Percentiles rank a stretch among this genome's conserved stretches.
phyloP scores from a whole-genome alignment of 306 rosid genomes.

The Medicago truncatula region MtrunA17r5.0-ANR NC_053044.1:40427501-40428000 shows the following conservation, averaged over 20 bases:
- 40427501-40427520: constrained; percentile 65
- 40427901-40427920: background rate
- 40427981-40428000: too few relatives aligned
- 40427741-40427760: background rate
- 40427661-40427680: constrained; percentile 48
- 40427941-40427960: background rate
- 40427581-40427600: constrained; percentile 40
- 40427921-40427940: too few relatives aligned
- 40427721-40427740: background rate
- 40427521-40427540: constrained; percentile 65
- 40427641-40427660: constrained; percentile 47
- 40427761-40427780: too few relatives aligned
- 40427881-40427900: background rate
- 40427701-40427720: background rate
- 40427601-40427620: constrained; percentile 32
- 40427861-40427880: background rate
- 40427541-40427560: constrained; percentile 60
- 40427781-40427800: too few relatives aligned
- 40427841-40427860: background rate
- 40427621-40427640: constrained; percentile 40
- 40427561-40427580: constrained; percentile 43
- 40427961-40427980: background rate
- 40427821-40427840: background rate
- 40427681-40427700: background rate
- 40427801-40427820: too few relatives aligned